phyloP scores from a whole-genome alignment of 2,329 filamentous ascomycete species.

The Domatiomyces catenatus region DNA sequence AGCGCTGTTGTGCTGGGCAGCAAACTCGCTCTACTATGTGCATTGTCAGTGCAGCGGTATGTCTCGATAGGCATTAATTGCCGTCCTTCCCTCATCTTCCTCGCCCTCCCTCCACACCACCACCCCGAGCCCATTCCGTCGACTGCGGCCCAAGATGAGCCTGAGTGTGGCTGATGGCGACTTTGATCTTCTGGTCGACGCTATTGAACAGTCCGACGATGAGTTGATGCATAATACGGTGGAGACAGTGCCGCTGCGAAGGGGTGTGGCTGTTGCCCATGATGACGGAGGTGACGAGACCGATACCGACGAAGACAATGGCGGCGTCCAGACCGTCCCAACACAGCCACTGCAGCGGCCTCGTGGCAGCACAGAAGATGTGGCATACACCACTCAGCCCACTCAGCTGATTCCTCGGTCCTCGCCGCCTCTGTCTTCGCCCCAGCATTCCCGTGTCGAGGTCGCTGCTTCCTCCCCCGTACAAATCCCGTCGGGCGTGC shows the following conservation, averaged over 20 bases:
- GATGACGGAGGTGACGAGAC: conserved; percentile 1
- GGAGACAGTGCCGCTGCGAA: conserved; percentile 12
- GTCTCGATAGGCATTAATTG: neutral
- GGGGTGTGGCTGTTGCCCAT: neutral
- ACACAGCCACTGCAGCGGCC: conserved; percentile 29
- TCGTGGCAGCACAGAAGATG: conserved; percentile 19
- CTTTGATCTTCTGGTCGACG: conserved; percentile 1
- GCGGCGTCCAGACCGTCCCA: conserved; percentile 31
- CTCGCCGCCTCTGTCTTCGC: conserved; percentile 18
- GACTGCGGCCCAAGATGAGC: neutral
- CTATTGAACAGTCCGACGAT: conserved; percentile 12
- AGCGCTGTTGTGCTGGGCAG: neutral
- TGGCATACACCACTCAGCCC: conserved; percentile 41
- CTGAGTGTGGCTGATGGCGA: neutral
- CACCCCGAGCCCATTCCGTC: no score
- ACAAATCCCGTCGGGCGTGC: conserved; percentile 25
- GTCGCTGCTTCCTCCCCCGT: conserved; percentile 81
- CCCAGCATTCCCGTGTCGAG: conserved; percentile 43
- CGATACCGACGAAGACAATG: conserved; percentile 4
- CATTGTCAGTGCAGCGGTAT: neutral
- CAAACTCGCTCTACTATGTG: neutral
- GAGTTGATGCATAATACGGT: conserved; percentile 14
- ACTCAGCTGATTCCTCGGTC: conserved; percentile 41
- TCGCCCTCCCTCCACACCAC: neutral
- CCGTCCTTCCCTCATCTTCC: neutral